A percentile compares a stretch with the other conserved stretches of the same genome.
Evolutionary conservation across 2,329 filamentous ascomycete species (phyloP).

Genomic region (Byssothecium circinans): DNA sequence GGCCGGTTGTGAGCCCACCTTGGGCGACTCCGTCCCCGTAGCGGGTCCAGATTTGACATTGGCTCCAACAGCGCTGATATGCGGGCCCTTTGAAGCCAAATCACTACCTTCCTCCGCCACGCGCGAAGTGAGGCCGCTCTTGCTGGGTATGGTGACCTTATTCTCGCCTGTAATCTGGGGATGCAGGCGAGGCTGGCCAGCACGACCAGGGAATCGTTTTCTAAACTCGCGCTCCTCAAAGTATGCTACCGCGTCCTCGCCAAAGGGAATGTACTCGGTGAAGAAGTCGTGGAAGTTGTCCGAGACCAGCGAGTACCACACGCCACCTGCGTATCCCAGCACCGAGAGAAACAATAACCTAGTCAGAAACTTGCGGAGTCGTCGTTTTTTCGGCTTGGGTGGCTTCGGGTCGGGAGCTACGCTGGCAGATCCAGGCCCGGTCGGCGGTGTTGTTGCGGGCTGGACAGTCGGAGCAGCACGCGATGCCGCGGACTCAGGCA

Average conservation of each 20-base stretch:
- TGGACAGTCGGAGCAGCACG: conserved; percentile 35
- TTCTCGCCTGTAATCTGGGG: conserved; percentile 59
- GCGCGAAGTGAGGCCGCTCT: conserved; percentile 82
- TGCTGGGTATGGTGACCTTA: conserved; percentile 79
- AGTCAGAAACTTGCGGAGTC: conserved; percentile 71
- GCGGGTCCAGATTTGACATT: conserved; percentile 43
- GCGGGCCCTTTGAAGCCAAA: conserved; percentile 53
- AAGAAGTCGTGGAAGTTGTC: conserved; percentile 99
- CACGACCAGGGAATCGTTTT: conserved; percentile 69
- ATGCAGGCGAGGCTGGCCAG: conserved; percentile 45
- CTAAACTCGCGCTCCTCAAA: conserved; percentile 94
- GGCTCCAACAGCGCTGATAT: conserved; percentile 62
- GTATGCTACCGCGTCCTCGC: conserved; percentile 91
- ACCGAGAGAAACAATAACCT: conserved; percentile 75
- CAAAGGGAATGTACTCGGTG: conserved; percentile 92
- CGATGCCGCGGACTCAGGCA: conserved; percentile 43
- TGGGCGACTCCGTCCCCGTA: conserved; percentile 19
- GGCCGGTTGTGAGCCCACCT: conserved; percentile 26
- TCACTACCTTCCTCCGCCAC: conserved; percentile 62
- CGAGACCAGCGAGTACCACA: conserved; percentile 89
- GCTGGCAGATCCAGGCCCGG: conserved; percentile 47
- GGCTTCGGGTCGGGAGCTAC: conserved; percentile 45
- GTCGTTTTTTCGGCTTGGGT: conserved; percentile 66
- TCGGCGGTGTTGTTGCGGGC: conserved; percentile 43
- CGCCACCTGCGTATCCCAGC: conserved; percentile 80